Evolutionary conservation across 192 early-diverging fungal species (phyloP), one percentile per base, ranked within the genome.

Genomic region (Radiomyces spectabilis): DNA sequence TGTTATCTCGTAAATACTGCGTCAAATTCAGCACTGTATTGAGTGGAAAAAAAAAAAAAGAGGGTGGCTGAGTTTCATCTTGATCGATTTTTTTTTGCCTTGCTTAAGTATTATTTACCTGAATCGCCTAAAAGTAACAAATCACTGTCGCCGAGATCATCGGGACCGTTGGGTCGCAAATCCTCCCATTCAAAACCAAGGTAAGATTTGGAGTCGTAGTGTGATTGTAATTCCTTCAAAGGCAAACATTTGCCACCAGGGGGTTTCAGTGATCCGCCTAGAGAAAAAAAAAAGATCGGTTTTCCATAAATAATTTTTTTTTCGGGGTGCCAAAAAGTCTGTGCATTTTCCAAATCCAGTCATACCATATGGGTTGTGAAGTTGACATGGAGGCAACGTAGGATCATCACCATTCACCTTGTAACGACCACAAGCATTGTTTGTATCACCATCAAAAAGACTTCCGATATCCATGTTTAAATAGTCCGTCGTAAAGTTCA

Each of bases 11-110:
- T 1, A 70, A 29, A 33, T 64, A 70, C 19, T 41, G 37, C 2
- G 68, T 57, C 15, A 70, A 40, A 41, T 70, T 70, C 26, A 70
- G 41, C n/a, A 69, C 68, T 68, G 51, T 48, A 32, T n/a, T n/a
- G 19, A 19, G 19, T 27, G 39, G 31, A 38, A 46, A 61, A 53
- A 46, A 60, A 32, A 59, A 40, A 24, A 48, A 44, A 24, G 13
- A 15, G 35, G 16, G 27, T 26, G 18, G 39, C n/a, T 33, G 24
- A 41, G 15, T 41, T 4, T 44, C 10, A 37, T 18, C 26, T 0
- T 24, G 15, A 29, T 33, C 1, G 3, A 35, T 35, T 4, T 21
- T 10, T 25, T 32, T 41, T 5, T 27, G 12, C 12, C 43, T 39
- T 31, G 35, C 40, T 38, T 49, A 21, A 22, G 16, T 44, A 16